Conservation (phyloP, 768 basidiomycete species). For the Clitopilus passeckerianus region DNA sequence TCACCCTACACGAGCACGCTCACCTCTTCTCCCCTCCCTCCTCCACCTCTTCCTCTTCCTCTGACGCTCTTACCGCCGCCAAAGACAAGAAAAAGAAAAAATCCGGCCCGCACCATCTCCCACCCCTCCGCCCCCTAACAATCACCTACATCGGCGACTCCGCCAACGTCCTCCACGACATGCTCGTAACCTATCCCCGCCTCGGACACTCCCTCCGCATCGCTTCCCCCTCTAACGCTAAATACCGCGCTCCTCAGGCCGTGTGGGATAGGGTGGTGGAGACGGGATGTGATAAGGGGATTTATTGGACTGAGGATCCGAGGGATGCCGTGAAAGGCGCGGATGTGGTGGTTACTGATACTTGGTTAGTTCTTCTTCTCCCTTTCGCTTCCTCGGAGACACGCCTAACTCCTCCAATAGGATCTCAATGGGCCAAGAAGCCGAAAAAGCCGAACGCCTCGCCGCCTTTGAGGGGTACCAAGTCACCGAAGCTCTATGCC, state of each 20-base stretch:
- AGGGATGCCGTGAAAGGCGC: slow-evolving; percentile 84
- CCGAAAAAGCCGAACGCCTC: slow-evolving; percentile 82
- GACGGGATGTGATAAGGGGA: slow-evolving; percentile 66
- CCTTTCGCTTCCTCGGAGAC: background rate
- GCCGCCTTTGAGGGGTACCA: slow-evolving; percentile 91
- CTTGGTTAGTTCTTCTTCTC: slow-evolving; percentile 58
- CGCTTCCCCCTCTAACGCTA: slow-evolving; percentile 58
- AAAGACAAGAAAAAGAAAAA: slow-evolving; percentile 12
- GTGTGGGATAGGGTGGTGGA: slow-evolving; percentile 84
- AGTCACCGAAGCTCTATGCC: slow-evolving; percentile 84
- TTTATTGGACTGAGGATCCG: slow-evolving; percentile 75
- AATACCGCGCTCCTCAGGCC: slow-evolving; percentile 63
- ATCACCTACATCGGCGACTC: slow-evolving; percentile 93
- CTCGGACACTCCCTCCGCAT: slow-evolving; percentile 84
- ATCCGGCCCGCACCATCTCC: slow-evolving; percentile 32
- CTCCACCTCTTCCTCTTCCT: slow-evolving; percentile 12
- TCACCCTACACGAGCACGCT: slow-evolving; percentile 81
- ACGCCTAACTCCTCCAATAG: slow-evolving; percentile 28
- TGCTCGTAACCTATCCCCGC: slow-evolving; percentile 93
- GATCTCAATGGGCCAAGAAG: slow-evolving; percentile 99
- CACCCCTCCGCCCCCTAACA: slow-evolving; percentile 71
- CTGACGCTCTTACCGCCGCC: no score
- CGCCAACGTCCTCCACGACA: slow-evolving; percentile 94
- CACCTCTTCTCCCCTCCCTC: slow-evolving; percentile 35
- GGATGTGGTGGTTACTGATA: slow-evolving; percentile 96